These are phyloP conservation scores for Sarcocystis neurona DNA, from an alignment of 169 alveolate species.

Conservation along the genomic window DNA sequence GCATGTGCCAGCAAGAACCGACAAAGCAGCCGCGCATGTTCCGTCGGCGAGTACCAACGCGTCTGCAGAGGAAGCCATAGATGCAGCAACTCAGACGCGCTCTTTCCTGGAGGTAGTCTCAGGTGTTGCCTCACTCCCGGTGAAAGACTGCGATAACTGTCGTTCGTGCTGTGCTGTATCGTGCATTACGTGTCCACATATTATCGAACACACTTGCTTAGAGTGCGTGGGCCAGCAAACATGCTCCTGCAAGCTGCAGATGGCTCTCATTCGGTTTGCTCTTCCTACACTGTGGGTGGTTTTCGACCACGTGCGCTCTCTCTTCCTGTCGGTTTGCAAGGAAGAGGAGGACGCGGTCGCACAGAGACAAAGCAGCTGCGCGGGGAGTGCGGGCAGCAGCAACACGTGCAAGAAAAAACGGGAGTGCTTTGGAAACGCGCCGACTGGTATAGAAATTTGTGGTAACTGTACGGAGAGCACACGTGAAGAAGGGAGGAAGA, in stretches of 20 bases:
- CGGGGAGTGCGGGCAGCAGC: too few relatives aligned
- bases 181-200: constrained; percentile 52
- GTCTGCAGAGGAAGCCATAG: not conserved
- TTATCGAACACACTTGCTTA: constrained; percentile 37
- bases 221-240: constrained; percentile 27
- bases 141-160: constrained; percentile 63
- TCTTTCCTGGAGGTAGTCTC: not conserved
- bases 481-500: too few relatives aligned
- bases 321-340: not conserved
- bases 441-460: too few relatives aligned
- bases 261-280: constrained; percentile 51
- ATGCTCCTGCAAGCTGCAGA: constrained; percentile 22
- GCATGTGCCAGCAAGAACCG: too few relatives aligned
- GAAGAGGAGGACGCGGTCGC: not conserved
- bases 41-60: too few relatives aligned
- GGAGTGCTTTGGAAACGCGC: too few relatives aligned
- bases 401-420: too few relatives aligned
- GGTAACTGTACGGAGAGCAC: too few relatives aligned
- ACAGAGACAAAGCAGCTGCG: too few relatives aligned
- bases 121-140: constrained; percentile 45
- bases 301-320: constrained; percentile 13
- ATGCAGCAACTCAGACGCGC: not conserved
- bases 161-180: constrained; percentile 44
- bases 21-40: too few relatives aligned
- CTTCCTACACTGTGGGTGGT: constrained; percentile 38